A percentile compares a stretch with the other conserved stretches of the same genome.
Conservation (phyloP, 1,139 yeast genomes). For the Pneumocystis carinii region DNA sequence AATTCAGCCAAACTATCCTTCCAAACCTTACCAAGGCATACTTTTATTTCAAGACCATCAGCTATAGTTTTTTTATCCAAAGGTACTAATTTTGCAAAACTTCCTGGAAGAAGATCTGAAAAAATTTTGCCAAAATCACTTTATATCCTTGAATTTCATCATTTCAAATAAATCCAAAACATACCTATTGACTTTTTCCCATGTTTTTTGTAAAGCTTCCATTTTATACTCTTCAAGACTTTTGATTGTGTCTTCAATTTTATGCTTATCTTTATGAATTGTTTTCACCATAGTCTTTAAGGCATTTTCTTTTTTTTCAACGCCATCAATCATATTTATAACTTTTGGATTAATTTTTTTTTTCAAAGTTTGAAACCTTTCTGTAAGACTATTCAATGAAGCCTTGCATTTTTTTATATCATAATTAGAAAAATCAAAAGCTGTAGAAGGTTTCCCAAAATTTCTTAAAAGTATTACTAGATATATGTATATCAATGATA, state of each 20-base stretch:
- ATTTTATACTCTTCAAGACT: slow-evolving; percentile 77
- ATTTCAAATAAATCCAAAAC: background rate
- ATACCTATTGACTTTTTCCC: slow-evolving; percentile 56
- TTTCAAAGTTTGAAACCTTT: slow-evolving; percentile 58
- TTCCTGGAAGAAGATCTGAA: slow-evolving; percentile 74
- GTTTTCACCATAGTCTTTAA: slow-evolving; percentile 70
- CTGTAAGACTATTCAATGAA: slow-evolving; percentile 43
- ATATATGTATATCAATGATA: slow-evolving; percentile 26
- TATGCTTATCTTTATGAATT: slow-evolving; percentile 76
- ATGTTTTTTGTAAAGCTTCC: slow-evolving; percentile 68
- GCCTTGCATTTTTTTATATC: slow-evolving; percentile 49
- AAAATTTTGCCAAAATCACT: slow-evolving; percentile 83
- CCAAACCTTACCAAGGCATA: slow-evolving; percentile 85
- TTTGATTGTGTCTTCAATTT: slow-evolving; percentile 78
- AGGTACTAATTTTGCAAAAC: slow-evolving; percentile 80
- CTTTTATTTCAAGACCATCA: slow-evolving; percentile 82
- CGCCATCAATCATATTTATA: slow-evolving; percentile 87
- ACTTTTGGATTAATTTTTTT: slow-evolving; percentile 76
- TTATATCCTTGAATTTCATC: background rate
- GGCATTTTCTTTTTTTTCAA: slow-evolving; percentile 72
- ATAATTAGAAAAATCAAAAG: slow-evolving; percentile 33
- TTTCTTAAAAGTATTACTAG: slow-evolving; percentile 10
- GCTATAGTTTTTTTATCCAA: slow-evolving; percentile 69
- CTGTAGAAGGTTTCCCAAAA: slow-evolving; percentile 26
- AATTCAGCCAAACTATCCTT: slow-evolving; percentile 88